Conservation (phyloP, 177 flowering plant species). For the Vitis hybrid region DNA sequence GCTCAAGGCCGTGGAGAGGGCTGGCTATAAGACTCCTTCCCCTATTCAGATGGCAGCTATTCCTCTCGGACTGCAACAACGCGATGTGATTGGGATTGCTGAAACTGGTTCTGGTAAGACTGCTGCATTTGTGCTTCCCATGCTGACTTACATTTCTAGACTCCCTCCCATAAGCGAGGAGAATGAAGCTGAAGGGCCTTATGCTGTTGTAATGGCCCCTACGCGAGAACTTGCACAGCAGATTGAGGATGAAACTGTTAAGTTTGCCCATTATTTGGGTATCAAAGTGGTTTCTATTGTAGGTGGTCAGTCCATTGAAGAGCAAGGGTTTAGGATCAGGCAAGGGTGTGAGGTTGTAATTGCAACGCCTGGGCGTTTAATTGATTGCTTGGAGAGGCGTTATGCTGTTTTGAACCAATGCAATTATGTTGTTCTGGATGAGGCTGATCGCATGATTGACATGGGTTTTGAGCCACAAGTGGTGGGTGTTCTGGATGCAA, state of each 20-base stretch:
- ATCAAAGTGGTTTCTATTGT: constrained; percentile 75
- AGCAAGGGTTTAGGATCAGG: constrained; percentile 74
- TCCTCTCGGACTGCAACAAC: constrained; percentile 73
- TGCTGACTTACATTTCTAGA: constrained; percentile 66
- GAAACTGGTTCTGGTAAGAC: constrained; percentile 91
- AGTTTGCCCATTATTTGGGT: constrained; percentile 71
- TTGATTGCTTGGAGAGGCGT: constrained; percentile 75
- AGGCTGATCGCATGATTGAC: constrained; percentile 85
- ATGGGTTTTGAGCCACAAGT: constrained; percentile 88
- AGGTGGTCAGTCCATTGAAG: constrained; percentile 87
- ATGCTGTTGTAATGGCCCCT: constrained; percentile 86
- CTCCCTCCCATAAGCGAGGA: constrained; percentile 76
- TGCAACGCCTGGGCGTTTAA: constrained; percentile 79
- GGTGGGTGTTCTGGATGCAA: constrained; percentile 78
- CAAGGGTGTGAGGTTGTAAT: constrained; percentile 84
- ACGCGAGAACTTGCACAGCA: constrained; percentile 82
- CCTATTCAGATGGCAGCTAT: constrained; percentile 90
- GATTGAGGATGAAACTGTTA: constrained; percentile 81
- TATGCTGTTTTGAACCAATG: constrained; percentile 76
- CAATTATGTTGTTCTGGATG: constrained; percentile 84
- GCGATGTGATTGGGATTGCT: constrained; percentile 83
- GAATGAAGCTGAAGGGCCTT: constrained; percentile 80
- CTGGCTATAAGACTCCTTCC: constrained; percentile 68
- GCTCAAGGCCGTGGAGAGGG: constrained; percentile 67
- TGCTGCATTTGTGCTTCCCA: constrained; percentile 82